Evolutionary conservation across 139 green algal species (phyloP), one percentile per base, ranked within the genome.

Genomic region (Chlamydomonas eustigma): DNA sequence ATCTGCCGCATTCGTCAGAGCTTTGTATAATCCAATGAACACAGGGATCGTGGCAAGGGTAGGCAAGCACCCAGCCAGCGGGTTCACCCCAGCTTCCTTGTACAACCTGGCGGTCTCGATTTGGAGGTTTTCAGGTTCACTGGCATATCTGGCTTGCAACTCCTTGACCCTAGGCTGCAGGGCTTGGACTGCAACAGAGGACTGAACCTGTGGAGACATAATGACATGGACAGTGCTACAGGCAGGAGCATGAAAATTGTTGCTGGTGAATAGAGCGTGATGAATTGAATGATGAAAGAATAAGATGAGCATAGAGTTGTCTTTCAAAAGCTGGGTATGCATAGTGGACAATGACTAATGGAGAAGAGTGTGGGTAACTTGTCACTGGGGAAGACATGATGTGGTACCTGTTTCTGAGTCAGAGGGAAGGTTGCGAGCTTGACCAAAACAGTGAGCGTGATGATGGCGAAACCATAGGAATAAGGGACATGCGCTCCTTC

Each of bases 391-490:
- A n/a, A n/a, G n/a, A n/a, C n/a, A n/a, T n/a, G n/a, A n/a, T n/a
- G n/a, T n/a, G n/a, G n/a, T n/a, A 87, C 90, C 92, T 98, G 96
- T 81, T 99, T 93, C 80, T 95, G 91, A 12, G 92, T 92, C 28
- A 99, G 86, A 2, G 95, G 95, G 76, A 92, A 98, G 0, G 95
- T 99, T 30, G 83, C 87, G 24, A 87, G 35, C 89, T 99, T 99
- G 24, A 99, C 95, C 58, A 92, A 39, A 6, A 84, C 73, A 5
- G 86, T 83, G 38, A 92, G 68, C 6, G 83, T 32, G 4, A 92
- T 80, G 24, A 90, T 81, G 37, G 73, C 77, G 30, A 92, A 79
- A 38, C 85, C 86, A 64, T 99, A 99, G 3, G 91, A 92, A 79
- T 99, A 98, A 2, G 95, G 95, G 5, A 98, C 83, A 67, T 85